A percentile compares a stretch with the other conserved stretches of the same genome.
phyloP scores from a whole-genome alignment of 2,329 filamentous ascomycete genomes.

The Cytospora chrysosperma region DNA sequence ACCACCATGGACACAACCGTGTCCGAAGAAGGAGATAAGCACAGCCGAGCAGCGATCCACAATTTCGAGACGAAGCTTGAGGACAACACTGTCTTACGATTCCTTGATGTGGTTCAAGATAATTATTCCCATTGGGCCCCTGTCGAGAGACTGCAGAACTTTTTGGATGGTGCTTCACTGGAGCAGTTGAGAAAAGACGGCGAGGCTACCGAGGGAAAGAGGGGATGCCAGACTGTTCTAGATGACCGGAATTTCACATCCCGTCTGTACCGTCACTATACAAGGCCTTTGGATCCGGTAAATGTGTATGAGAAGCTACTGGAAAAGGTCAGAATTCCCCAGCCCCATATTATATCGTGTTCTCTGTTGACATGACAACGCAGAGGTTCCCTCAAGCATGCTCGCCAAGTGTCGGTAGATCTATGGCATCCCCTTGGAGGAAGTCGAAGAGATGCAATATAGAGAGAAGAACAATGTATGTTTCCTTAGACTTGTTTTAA shows the following conservation, averaged over 20 bases:
- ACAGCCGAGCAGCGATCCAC: not conserved
- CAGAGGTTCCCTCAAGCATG: not conserved
- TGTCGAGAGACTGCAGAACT: not conserved
- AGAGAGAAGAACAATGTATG: slow-evolving; percentile 6
- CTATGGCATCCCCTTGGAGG: not conserved
- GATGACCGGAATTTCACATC: slow-evolving; percentile 8
- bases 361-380: not conserved
- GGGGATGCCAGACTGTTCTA: not conserved
- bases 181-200: not conserved
- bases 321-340: not conserved
- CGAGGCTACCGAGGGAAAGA: fast-evolving
- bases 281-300: not conserved
- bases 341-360: fast-evolving
- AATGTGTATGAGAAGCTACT: not conserved
- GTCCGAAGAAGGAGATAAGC: not conserved
- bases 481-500: no score
- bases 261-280: not conserved
- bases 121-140: not conserved
- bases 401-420: fast-evolving
- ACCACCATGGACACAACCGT: no score
- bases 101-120: not conserved
- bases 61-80: not conserved
- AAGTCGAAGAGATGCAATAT: not conserved
- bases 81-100: not conserved
- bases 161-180: not conserved